Percentiles rank a stretch among this genome's conserved stretches.
phyloP scores from a whole-genome alignment of 768 basidiomycete genomes.

The Lentinula guzmanii region DNA sequence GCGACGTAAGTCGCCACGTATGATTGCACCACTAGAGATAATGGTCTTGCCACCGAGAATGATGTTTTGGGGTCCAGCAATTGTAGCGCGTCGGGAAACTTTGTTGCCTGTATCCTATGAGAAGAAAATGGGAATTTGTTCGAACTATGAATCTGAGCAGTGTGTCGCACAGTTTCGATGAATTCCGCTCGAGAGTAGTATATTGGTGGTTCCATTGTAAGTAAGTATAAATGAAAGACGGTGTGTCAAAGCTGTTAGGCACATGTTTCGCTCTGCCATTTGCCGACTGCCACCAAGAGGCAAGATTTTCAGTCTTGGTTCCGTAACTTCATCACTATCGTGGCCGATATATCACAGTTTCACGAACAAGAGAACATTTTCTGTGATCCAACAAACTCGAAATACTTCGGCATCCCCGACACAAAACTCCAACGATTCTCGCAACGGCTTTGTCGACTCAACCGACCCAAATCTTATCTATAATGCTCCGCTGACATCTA shows the following conservation, averaged over 20 bases:
- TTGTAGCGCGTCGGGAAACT: conserved; percentile 86
- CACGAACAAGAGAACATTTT: background rate
- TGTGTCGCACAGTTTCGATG: conserved; percentile 73
- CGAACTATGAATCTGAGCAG: background rate
- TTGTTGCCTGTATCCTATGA: conserved; percentile 91
- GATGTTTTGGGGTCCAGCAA: conserved; percentile 93
- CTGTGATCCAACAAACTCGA: background rate
- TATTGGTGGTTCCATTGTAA: conserved; percentile 61
- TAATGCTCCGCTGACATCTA: conserved; percentile 62
- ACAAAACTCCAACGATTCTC: background rate
- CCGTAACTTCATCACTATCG: background rate
- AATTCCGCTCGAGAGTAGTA: conserved; percentile 80
- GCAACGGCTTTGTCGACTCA: background rate
- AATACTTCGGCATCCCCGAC: background rate
- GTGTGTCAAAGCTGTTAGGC: background rate
- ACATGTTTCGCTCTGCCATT: conserved; percentile 1
- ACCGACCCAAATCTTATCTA: conserved; percentile 28
- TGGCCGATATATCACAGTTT: background rate
- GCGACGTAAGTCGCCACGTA: conserved; percentile 88
- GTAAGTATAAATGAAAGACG: background rate
- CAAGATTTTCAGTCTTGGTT: background rate
- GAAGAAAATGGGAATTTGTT: background rate
- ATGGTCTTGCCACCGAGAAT: conserved; percentile 97
- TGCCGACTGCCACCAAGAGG: background rate
- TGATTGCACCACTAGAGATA: conserved; percentile 83